phyloP scores from a whole-genome alignment of 2,329 filamentous ascomycete genomes.

The Sphaerulina musiva region DNA sequence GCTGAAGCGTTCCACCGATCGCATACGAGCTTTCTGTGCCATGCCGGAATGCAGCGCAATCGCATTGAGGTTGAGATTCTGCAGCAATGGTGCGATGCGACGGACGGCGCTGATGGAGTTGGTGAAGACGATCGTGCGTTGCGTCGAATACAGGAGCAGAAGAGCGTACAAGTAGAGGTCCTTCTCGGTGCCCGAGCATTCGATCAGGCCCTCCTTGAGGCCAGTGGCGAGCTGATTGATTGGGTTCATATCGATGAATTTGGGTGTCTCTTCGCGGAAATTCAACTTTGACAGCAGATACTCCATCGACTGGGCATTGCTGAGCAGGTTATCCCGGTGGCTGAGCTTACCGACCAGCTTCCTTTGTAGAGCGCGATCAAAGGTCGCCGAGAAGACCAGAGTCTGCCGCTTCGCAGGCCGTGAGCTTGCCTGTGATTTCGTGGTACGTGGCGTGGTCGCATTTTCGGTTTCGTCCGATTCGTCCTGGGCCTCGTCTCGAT shows the following conservation, averaged over 20 bases:
- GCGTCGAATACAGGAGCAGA: constrained; percentile 71
- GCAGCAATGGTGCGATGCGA: constrained; percentile 74
- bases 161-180: constrained; percentile 91
- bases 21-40: constrained; percentile 90
- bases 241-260: constrained; percentile 88
- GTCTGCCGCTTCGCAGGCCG: constrained; percentile 58
- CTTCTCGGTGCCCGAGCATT: constrained; percentile 92
- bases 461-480: constrained; percentile 37
- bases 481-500: constrained; percentile 52
- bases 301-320: constrained; percentile 60
- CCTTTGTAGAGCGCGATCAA: constrained; percentile 83
- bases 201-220: constrained; percentile 81
- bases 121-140: constrained; percentile 82
- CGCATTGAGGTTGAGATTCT: constrained; percentile 70
- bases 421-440: neutral
- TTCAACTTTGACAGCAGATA: constrained; percentile 86
- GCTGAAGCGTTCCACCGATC: constrained; percentile 78
- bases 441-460: neutral
- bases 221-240: constrained; percentile 78
- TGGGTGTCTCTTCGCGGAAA: constrained; percentile 76
- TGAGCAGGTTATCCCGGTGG: constrained; percentile 56
- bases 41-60: constrained; percentile 85
- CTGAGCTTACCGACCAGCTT: constrained; percentile 76
- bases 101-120: constrained; percentile 93
- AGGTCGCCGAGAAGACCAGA: constrained; percentile 92